Base-by-base conservation (phyloP, 2,329 filamentous ascomycete genomes). In the Aureobasidium sp. region DNA sequence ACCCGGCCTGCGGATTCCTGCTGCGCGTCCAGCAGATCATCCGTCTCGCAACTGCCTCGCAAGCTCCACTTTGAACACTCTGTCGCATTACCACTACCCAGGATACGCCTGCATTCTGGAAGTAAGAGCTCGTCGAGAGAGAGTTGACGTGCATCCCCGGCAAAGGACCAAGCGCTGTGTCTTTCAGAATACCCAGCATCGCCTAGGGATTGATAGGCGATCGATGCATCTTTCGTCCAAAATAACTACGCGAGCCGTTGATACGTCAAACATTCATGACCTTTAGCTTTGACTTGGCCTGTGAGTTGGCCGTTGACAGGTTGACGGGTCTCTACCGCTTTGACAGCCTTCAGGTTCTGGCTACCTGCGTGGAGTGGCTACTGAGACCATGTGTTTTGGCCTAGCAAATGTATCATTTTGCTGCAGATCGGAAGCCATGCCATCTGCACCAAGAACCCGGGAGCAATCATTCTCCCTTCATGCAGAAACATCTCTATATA, bases 241-340 rank as follows among this genome's bases (percentile, higher is more conserved):
- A 59, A 59, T 59, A 50, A 32, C 25, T 59, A 59, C 44, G 44
- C 57, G 57, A 59, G 57, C 57, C 57, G 57, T 59, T 59, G 44
- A 50, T 42, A 32, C 44, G 45, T 59, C 57, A 59, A 49, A 59
- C 45, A 44, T 50, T 29, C 57, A 50, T n/a, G 39, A 27, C 36
- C 32, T 59, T 36, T 59, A 50, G 57, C 36, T 59, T 34, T 6
- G 32, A 59, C 57, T 25, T 44, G 39, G 34, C 27, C 44, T 59
- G 57, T 59, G 44, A 41, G 44, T 59, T 59, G 57, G 42, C 57
- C 57, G 57, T 59, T 59, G 57, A 59, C 57, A 59, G 57, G 44
- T 59, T 42, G 44, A 59, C 57, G 57, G 57, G 45, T 42, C 32
- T 42, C 57, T 50, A 45, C 57, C 57, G 57, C 57, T 59, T 59